These are phyloP conservation scores for Beta vulgaris DNA, from an alignment of 148 eudicot species.

Conservation along the genomic window DNA sequence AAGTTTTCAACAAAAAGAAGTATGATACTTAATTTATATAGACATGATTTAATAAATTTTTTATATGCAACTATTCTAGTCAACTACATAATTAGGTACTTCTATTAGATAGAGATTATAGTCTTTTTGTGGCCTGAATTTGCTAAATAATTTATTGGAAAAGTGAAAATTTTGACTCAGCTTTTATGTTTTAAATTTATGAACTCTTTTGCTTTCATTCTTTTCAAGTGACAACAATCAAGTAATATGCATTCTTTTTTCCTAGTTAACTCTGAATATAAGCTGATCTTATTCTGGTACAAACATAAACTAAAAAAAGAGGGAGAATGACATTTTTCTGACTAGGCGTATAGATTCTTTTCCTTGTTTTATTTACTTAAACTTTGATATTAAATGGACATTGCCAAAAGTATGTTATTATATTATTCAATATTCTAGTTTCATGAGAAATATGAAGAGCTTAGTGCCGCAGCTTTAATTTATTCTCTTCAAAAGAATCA, in stretches of 20 bases:
- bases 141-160: conserved; percentile 9
- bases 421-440: not conserved
- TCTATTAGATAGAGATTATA: not conserved
- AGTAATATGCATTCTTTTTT: not conserved
- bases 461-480: conserved; percentile 16
- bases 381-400: not conserved
- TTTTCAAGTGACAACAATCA: conserved; percentile 13
- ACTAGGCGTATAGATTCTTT: conserved; percentile 21
- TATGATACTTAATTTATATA: no score
- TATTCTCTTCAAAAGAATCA: conserved; percentile 1
- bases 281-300: not conserved
- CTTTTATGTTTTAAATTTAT: conserved; percentile 13
- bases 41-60: no score
- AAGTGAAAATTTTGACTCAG: conserved; percentile 18
- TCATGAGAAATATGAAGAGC: not conserved
- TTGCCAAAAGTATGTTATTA: not conserved
- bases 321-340: not conserved
- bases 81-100: not conserved
- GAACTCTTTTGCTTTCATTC: not conserved
- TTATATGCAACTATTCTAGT: not conserved
- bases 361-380: not conserved
- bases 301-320: not conserved
- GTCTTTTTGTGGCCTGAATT: conserved; percentile 1
- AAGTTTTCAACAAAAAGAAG: no score
- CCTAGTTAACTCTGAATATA: no score